These are phyloP conservation scores for Psophocarpus tetragonolobus DNA, from an alignment of 306 rosid species.

Conservation along the genomic window DNA sequence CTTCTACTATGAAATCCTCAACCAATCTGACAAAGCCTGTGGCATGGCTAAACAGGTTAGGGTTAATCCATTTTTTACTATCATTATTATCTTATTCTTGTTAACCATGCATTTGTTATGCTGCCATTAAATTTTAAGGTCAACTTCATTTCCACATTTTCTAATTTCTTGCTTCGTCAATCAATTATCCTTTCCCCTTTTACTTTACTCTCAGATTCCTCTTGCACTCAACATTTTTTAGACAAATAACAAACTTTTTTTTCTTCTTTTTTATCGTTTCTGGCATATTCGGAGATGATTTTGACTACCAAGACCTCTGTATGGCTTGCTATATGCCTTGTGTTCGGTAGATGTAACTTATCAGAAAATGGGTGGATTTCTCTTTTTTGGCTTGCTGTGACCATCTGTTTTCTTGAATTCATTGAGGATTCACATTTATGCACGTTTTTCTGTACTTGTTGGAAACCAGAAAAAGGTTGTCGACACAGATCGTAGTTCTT, in stretches of 20 bases:
- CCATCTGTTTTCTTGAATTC: slow-evolving; percentile 8
- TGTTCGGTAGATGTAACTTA: neutral
- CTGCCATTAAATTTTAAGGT: neutral
- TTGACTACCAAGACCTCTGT: slow-evolving; percentile 12
- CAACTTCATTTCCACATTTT: slow-evolving; percentile 22
- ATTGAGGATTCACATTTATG: neutral
- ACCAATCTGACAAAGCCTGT: slow-evolving; percentile 78
- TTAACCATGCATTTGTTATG: slow-evolving; percentile 1
- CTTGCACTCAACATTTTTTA: neutral
- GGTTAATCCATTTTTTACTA: neutral
- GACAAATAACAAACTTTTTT: neutral
- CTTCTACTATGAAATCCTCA: slow-evolving; percentile 78
- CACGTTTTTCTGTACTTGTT: neutral
- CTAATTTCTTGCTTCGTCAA: neutral
- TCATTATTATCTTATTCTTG: too few species aligned
- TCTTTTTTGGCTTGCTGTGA: neutral
- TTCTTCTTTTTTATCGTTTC: neutral
- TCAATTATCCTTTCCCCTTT: neutral
- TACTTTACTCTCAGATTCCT: neutral
- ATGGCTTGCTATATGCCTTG: slow-evolving; percentile 29
- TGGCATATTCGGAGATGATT: neutral
- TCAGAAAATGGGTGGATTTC: slow-evolving; percentile 20
- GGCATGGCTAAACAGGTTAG: slow-evolving; percentile 81
- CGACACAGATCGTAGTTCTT: slow-evolving; percentile 21
- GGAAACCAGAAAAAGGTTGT: neutral